Conservation (phyloP, 345 rosid species). For the Gossypium stocksii region DNA sequence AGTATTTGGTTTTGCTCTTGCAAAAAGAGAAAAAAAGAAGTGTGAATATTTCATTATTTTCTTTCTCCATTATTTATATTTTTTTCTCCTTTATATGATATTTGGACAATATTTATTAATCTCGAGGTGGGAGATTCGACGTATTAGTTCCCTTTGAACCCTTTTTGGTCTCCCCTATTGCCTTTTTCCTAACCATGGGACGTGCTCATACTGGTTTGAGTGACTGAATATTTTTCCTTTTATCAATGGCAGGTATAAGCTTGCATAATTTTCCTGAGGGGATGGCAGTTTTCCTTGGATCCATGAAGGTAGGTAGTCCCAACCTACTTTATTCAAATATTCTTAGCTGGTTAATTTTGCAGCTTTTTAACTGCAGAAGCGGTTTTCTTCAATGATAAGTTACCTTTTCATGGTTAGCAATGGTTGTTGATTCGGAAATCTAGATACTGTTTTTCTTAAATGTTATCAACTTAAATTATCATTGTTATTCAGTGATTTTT, state of each 20-base stretch:
- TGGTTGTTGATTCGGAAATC: not conserved
- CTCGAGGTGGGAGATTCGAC: not conserved
- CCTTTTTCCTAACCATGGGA: not conserved
- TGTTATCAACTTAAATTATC: not conserved
- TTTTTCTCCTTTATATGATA: not conserved
- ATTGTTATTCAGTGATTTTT: not conserved
- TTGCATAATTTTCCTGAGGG: conserved; percentile 99
- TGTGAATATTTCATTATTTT: no score
- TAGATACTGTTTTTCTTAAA: not conserved
- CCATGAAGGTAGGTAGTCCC: conserved; percentile 87
- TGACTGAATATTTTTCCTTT: conserved; percentile 14
- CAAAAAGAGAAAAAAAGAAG: no score
- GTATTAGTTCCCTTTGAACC: not conserved
- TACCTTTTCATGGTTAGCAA: not conserved
- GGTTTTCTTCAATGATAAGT: not conserved
- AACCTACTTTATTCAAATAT: not conserved
- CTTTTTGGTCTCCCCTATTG: not conserved
- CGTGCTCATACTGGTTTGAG: conserved; percentile 1
- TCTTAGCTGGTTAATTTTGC: not conserved
- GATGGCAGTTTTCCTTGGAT: conserved; percentile 98
- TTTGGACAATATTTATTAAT: not conserved
- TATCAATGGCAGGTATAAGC: conserved; percentile 71
- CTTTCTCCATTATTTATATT: no score
- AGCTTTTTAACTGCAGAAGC: not conserved
- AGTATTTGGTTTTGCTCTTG: not conserved